Conservation (phyloP, 371 early-diverging fungal species). For the Batrachochytrium dendrobatidis region DNA sequence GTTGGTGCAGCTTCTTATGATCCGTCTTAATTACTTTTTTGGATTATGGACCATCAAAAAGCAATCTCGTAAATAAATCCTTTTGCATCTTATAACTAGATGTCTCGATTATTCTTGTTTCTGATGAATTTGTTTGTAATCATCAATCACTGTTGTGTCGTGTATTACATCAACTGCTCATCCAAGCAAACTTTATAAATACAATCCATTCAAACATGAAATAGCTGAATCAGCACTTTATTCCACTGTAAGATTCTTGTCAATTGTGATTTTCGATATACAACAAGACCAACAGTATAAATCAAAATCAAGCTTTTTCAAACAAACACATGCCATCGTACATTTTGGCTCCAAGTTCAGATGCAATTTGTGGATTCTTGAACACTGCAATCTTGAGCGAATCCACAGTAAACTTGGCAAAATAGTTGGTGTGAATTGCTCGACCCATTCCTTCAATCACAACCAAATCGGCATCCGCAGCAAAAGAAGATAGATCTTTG, state of each 20-base stretch:
- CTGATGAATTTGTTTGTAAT: too few relatives aligned
- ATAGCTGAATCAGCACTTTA: too few relatives aligned
- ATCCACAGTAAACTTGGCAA: slow-evolving; percentile 53
- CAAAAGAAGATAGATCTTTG: slow-evolving; percentile 40
- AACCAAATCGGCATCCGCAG: slow-evolving; percentile 53
- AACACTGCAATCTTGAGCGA: slow-evolving; percentile 60
- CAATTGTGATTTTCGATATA: too few relatives aligned
- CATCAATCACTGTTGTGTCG: too few relatives aligned
- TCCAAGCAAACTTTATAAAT: too few relatives aligned
- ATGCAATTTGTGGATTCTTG: slow-evolving; percentile 60
- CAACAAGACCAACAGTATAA: too few relatives aligned
- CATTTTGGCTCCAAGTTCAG: slow-evolving; percentile 51
- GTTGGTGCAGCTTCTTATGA: slow-evolving; percentile 80
- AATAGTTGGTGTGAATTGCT: slow-evolving; percentile 71
- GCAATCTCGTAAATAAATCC: background rate
- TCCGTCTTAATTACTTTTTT: slow-evolving; percentile 76
- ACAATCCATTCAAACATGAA: too few relatives aligned
- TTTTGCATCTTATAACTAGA: too few relatives aligned
- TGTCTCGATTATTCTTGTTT: too few relatives aligned
- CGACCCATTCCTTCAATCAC: slow-evolving; percentile 46
- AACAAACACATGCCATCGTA: slow-evolving; percentile 52
- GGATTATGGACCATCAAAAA: slow-evolving; percentile 63
- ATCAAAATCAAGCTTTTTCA: too few relatives aligned
- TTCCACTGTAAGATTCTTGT: too few relatives aligned
- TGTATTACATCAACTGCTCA: too few relatives aligned